phyloP scores from a whole-genome alignment of 2,329 filamentous ascomycete genomes.

The Allantophomopsis cytisporea region DNA sequence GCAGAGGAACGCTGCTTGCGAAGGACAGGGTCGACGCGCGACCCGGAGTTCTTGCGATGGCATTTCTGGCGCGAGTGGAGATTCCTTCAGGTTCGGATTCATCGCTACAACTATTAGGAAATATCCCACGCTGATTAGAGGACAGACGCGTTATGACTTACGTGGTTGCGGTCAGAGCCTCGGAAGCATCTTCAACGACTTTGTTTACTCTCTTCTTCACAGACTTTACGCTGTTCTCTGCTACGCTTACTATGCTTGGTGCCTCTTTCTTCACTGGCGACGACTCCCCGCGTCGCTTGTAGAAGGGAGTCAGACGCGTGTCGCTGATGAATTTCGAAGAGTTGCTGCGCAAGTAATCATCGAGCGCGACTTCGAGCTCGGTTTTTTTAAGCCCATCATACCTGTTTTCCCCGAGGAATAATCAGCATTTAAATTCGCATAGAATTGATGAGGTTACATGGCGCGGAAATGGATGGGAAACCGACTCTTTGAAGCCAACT shows the following conservation, averaged over 20 bases:
- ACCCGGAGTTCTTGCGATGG: slow-evolving; percentile 16
- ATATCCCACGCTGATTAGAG: background rate
- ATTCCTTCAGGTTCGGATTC: slow-evolving; percentile 17
- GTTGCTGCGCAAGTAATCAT: slow-evolving; percentile 61
- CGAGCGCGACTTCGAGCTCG: slow-evolving; percentile 64
- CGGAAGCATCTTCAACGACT: slow-evolving; percentile 23
- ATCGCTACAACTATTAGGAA: slow-evolving; percentile 13
- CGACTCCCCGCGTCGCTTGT: slow-evolving; percentile 46
- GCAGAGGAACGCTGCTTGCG: slow-evolving; percentile 50
- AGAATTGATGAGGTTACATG: slow-evolving; percentile 1
- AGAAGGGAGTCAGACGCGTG: slow-evolving; percentile 60
- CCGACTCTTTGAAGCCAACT: slow-evolving; percentile 62
- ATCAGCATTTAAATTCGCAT: slow-evolving; percentile 9
- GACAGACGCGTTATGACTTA: slow-evolving; percentile 13
- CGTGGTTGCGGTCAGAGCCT: background rate
- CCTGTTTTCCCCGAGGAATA: slow-evolving; percentile 32
- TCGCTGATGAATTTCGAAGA: slow-evolving; percentile 49
- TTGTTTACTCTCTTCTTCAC: slow-evolving; percentile 29
- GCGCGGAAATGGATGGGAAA: background rate
- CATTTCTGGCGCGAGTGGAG: slow-evolving; percentile 12
- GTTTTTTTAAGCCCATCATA: slow-evolving; percentile 56
- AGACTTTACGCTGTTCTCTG: slow-evolving; percentile 26
- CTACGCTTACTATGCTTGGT: slow-evolving; percentile 21
- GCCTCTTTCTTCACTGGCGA: slow-evolving; percentile 48
- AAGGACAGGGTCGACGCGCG: slow-evolving; percentile 12